Conservation (phyloP, 257 asterid species). For the Agastache rugosa region DNA sequence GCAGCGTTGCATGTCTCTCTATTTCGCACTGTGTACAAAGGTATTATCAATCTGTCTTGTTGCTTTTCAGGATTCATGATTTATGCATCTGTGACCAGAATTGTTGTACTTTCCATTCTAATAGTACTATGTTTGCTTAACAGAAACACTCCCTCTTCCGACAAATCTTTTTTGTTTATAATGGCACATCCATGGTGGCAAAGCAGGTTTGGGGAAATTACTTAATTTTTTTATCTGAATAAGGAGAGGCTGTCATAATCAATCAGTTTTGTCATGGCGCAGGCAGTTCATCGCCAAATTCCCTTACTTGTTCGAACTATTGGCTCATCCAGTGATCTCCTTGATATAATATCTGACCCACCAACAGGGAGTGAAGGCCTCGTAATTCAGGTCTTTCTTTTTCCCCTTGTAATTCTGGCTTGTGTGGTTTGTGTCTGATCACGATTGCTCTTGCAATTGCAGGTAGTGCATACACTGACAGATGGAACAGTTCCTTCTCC, state of each 20-base stretch:
- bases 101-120: conserved; percentile 25
- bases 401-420: conserved; percentile 19
- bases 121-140: conserved; percentile 38
- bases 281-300: conserved; percentile 88
- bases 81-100: conserved; percentile 6
- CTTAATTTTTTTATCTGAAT: background rate
- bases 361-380: conserved; percentile 89
- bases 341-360: conserved; percentile 73
- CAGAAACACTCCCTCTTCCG: conserved; percentile 93
- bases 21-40: conserved; percentile 98
- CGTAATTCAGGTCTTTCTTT: conserved; percentile 63
- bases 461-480: conserved; percentile 92
- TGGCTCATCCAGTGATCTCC: conserved; percentile 86
- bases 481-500: conserved; percentile 88
- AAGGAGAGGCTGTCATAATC: conserved; percentile 27
- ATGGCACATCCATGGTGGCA: conserved; percentile 61
- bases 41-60: conserved; percentile 43
- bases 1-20: conserved; percentile 87
- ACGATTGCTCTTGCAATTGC: conserved; percentile 41
- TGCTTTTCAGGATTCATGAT: conserved; percentile 30
- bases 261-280: conserved; percentile 44
- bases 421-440: conserved; percentile 37
- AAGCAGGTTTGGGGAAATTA: conserved; percentile 70
- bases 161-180: conserved; percentile 72
- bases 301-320: conserved; percentile 94